Evolutionary conservation across 1,139 yeast genomes (phyloP), one percentile per base, ranked within the genome.

Genomic region (Nakaseomyces glabratus): DNA sequence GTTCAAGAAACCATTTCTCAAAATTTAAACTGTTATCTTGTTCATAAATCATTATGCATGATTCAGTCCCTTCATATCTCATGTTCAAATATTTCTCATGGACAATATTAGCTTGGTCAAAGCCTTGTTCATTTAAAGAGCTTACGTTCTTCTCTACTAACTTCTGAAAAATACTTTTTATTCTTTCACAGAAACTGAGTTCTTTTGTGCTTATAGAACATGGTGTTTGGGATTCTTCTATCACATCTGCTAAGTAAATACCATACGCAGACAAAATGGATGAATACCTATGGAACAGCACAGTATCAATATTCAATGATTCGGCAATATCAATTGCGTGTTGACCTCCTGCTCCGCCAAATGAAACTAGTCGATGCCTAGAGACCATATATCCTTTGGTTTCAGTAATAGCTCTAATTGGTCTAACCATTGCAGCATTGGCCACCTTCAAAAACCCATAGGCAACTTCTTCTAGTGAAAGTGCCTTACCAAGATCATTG

Each of bases 51-150:
- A 86, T 79, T 43, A 88, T 63, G 31, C 80, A 78, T 2, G 95
- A 80, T 52, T 86, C 96, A 12, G 95, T 80, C 5, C 96, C 96
- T 42, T 75, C 73, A 55, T 82, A 88, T 49, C 93, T 69, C 68
- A 88, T 64, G 52, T 86, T 86, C 44, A 85, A 62, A 46, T 71
- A 82, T 20, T 71, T 69, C 48, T 85, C 93, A 36, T 69, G 63
- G 17, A 40, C 48, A 18, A 73, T 56, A 16, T 82, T 52, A 71
- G 80, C 3, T 49, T 46, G 3, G 41, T 36, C 15, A 75, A 60
- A 30, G 61, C 64, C 19, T 42, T 48, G 8, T 48, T 43, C 28
- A 4, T 18, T 20, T n/a, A 45, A 34, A 16, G 37, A 35, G 1
- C 16, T 13, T 3, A 23, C 21, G 2, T 56, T 45, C 6, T 37